Percentiles rank a stretch among this genome's conserved stretches.
Evolutionary conservation across 2,329 filamentous ascomycete genomes (phyloP).

Genomic region (Xylariaceae sp.): DNA sequence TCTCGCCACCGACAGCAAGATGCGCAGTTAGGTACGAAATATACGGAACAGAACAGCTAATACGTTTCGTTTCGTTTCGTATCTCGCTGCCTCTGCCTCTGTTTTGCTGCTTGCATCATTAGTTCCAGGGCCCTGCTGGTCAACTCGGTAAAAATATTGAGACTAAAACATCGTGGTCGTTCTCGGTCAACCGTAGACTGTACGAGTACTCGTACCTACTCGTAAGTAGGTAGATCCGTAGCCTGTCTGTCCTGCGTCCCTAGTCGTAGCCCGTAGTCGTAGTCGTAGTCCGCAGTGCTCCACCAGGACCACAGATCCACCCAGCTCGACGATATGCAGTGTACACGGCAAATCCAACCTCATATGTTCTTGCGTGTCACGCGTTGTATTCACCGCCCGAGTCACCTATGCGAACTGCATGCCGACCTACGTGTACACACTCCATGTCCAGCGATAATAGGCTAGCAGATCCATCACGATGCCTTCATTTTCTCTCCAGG

Average conservation of each 20-base stretch:
- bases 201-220: too few relatives aligned
- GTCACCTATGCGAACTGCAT: conserved; percentile 20
- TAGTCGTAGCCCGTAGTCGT: too few relatives aligned
- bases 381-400: conserved; percentile 20
- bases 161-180: conserved; percentile 7
- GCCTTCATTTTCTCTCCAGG: conserved; percentile 17
- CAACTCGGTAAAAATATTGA: conserved; percentile 10
- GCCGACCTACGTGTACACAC: conserved; percentile 21
- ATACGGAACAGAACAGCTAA: background rate
- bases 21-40: conserved; percentile 8
- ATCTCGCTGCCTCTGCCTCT: conserved; percentile 7
- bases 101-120: conserved; percentile 13
- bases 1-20: conserved; percentile 10
- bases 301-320: conserved; percentile 7
- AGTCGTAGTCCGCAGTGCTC: too few relatives aligned
- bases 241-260: too few relatives aligned
- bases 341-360: conserved; percentile 16
- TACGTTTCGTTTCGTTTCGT: conserved; percentile 6
- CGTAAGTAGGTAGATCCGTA: too few relatives aligned
- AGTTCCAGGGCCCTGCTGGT: conserved; percentile 16
- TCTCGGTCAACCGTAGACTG: conserved; percentile 7
- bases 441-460: conserved; percentile 12
- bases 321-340: conserved; percentile 4
- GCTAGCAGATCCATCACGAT: conserved; percentile 20
- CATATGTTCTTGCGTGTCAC: conserved; percentile 17